Evolutionary conservation across 2,329 filamentous ascomycete species (phyloP).

Genomic region (Hymenoscyphus salicellus): DNA sequence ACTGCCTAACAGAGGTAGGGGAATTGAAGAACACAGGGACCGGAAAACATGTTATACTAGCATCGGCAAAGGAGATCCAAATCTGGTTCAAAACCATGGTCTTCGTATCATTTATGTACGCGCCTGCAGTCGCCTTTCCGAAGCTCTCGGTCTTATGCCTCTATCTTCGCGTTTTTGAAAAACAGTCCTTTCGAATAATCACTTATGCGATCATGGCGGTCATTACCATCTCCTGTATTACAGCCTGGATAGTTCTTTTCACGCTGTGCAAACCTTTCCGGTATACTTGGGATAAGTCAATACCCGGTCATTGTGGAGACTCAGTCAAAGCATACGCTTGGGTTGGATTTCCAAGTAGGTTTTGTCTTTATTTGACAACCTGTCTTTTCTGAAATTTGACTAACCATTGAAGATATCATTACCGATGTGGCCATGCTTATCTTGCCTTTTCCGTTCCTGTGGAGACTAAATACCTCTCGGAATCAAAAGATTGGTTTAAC

Average conservation of each 20-base stretch:
- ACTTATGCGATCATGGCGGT: slow-evolving; percentile 11
- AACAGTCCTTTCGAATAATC: slow-evolving; percentile 14
- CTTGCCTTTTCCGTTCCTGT: slow-evolving; percentile 45
- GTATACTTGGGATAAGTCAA: slow-evolving; percentile 22
- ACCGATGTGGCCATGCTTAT: slow-evolving; percentile 47
- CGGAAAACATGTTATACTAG: not conserved
- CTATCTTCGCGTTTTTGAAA: slow-evolving; percentile 21
- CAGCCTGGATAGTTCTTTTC: slow-evolving; percentile 15
- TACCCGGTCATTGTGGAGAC: slow-evolving; percentile 12
- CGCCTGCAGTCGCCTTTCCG: slow-evolving; percentile 16
- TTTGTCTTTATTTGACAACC: not conserved
- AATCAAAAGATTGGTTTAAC: slow-evolving; percentile 44
- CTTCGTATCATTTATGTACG: not conserved
- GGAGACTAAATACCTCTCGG: slow-evolving; percentile 42
- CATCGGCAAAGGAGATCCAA: not conserved
- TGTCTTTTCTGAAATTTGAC: not conserved
- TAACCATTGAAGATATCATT: slow-evolving; percentile 40
- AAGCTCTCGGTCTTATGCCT: slow-evolving; percentile 20
- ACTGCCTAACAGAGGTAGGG: not conserved
- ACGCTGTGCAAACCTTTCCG: slow-evolving; percentile 19
- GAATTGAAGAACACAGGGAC: not conserved
- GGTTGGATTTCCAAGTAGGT: slow-evolving; percentile 1
- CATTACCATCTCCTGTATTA: slow-evolving; percentile 8
- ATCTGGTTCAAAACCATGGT: not conserved
- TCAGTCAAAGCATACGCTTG: not conserved